Evolutionary conservation across 306 rosid species (phyloP), one percentile per base, ranked within the genome.

Genomic region (Trifolium pratense): DNA sequence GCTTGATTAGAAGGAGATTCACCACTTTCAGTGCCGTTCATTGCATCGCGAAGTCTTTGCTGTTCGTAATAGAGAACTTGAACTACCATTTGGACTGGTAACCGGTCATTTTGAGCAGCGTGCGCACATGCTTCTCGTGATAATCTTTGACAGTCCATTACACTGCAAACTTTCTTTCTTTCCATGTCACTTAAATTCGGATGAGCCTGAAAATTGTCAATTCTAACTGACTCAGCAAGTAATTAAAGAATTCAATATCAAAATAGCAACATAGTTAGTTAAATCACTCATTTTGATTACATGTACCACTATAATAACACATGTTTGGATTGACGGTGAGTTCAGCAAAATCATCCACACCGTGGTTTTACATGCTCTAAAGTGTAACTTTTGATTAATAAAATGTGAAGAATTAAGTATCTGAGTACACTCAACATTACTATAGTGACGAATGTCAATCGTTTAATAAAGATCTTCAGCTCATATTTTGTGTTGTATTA

Each of bases 71-170:
- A 95, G 64, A 95, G 96, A 65, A 95, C 97, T 84, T 95, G 97
- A 58, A 95, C 99, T 43, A 95, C 97, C 0, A 90, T 95, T 82
- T 95, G 99, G 9, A 95, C 97, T 0, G 97, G 96, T 59, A 95
- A 95, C 51, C 99, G 82, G 70, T 92, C 97, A 59, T 95, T 95
- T 72, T 95, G 96, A 32, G 97, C 99, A 3, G 99, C 97, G 45
- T 95, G 99, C 13, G 99, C 96, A 66, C 97, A 90, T 1, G 97
- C 99, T 74, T 88, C 96, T 40, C 97, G 87, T 0, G 99, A 95
- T 60, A 95, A 73, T 76, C 84, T 95, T 81, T 90, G 97, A 70
- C 97, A 95, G 82, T 95, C 97, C 97, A 95, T 92, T 69, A 90
- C 80, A 60, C 97, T 87, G 81, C 99, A 95, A 0, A 87, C 96